phyloP scores from a whole-genome alignment of 2,329 filamentous ascomycete genomes.

The Trichoderma citrinoviride region DNA sequence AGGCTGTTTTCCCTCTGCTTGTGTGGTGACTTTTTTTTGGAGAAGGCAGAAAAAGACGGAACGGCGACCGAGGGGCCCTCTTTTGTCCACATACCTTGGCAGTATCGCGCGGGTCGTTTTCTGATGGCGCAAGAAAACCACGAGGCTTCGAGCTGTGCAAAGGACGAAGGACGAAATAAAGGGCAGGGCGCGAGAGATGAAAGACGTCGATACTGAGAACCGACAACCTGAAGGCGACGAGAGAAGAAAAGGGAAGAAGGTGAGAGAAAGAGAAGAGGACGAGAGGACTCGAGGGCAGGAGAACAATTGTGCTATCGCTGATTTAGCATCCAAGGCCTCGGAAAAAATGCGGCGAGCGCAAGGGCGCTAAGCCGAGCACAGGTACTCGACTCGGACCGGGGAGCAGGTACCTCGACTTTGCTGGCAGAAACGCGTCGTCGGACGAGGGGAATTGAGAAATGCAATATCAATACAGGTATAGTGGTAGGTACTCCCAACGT shows the following conservation, averaged over 20 bases:
- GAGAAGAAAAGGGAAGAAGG: neutral
- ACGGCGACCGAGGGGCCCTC: constrained; percentile 15
- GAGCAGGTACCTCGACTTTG: neutral
- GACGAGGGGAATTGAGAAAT: neutral
- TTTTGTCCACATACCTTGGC: constrained; percentile 15
- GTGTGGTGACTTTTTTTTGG: constrained; percentile 17
- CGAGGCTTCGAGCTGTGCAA: neutral
- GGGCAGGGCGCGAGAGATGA: neutral
- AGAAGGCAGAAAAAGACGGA: constrained; percentile 1
- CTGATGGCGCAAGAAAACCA: neutral
- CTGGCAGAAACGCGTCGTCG: constrained; percentile 6
- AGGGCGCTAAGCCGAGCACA: constrained; percentile 20
- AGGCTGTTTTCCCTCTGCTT: neutral
- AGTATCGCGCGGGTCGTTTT: neutral
- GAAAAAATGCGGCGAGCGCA: constrained; percentile 24
- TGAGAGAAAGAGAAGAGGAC: neutral
- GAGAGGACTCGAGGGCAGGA: neutral
- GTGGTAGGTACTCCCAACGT: too few relatives aligned
- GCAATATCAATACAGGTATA: too few relatives aligned
- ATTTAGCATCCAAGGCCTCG: neutral
- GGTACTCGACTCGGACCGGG: neutral
- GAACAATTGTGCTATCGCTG: neutral
- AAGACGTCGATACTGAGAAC: neutral
- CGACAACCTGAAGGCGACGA: neutral
- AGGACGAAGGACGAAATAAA: neutral